Conservation (phyloP, 257 asterid species). For the Solanum lycopersicoides region DNA sequence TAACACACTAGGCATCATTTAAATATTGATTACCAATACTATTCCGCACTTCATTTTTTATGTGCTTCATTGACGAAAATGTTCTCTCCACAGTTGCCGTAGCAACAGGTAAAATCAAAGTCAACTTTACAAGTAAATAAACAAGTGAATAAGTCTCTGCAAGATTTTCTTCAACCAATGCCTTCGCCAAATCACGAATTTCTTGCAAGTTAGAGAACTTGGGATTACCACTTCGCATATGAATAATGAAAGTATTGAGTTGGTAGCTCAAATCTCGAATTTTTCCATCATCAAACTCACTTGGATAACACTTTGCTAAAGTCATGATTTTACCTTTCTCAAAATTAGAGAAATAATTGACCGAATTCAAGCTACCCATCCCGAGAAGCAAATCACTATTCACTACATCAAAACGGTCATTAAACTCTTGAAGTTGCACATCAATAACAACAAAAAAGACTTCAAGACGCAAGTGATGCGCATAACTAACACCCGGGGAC, state of each 20-base stretch:
- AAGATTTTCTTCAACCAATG: not conserved
- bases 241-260: too few relatives aligned
- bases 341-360: not conserved
- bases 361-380: not conserved
- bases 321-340: not conserved
- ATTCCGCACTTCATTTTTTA: too few relatives aligned
- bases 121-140: not conserved
- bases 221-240: not conserved
- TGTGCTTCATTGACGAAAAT: not conserved
- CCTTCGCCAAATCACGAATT: not conserved
- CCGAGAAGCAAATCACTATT: not conserved
- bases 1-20: too few relatives aligned
- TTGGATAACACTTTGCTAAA: not conserved
- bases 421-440: not conserved
- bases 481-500: not conserved
- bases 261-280: not conserved
- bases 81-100: not conserved
- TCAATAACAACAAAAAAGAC: not conserved
- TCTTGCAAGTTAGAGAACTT: not conserved
- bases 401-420: not conserved
- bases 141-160: too few relatives aligned
- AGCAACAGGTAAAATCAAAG: not conserved
- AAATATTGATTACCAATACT: too few relatives aligned
- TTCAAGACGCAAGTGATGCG: not conserved
- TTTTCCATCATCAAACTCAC: not conserved